Conservation (phyloP, 139 green algal species). For the Picochlorum sp. region DNA sequence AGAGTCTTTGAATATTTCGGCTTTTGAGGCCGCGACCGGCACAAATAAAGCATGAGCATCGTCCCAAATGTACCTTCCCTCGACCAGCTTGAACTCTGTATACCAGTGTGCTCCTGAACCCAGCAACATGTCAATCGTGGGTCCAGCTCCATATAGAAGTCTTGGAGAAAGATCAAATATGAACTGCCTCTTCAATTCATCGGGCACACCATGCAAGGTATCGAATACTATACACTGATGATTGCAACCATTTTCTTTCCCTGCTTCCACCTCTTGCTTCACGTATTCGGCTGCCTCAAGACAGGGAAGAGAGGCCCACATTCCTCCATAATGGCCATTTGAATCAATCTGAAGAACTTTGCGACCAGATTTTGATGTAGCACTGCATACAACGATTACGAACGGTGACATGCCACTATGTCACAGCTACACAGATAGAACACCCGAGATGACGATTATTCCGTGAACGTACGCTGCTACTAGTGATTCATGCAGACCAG, state of each 20-base stretch:
- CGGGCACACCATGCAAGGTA: background rate
- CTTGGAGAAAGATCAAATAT: conserved; percentile 18
- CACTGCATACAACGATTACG: conserved; percentile 21
- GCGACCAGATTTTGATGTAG: conserved; percentile 47
- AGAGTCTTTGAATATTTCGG: conserved; percentile 70
- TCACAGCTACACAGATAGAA: background rate
- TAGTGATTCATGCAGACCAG: conserved; percentile 44
- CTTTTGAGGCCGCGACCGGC: conserved; percentile 48
- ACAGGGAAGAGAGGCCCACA: conserved; percentile 46
- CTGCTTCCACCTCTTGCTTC: too few relatives aligned
- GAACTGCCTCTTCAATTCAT: background rate
- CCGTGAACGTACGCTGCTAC: conserved; percentile 35
- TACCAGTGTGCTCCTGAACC: conserved; percentile 63
- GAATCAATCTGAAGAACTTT: conserved; percentile 75
- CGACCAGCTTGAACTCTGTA: conserved; percentile 74
- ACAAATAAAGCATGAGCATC: background rate
- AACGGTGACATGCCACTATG: background rate
- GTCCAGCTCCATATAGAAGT: conserved; percentile 59
- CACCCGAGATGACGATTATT: background rate
- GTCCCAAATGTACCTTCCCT: conserved; percentile 32
- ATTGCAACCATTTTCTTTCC: too few relatives aligned
- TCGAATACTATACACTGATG: too few relatives aligned
- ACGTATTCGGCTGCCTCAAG: background rate
- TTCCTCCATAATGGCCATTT: conserved; percentile 53
- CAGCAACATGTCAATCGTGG: conserved; percentile 62